Conservation (phyloP, 345 rosid genomes). For the Salix purpurea region DNA sequence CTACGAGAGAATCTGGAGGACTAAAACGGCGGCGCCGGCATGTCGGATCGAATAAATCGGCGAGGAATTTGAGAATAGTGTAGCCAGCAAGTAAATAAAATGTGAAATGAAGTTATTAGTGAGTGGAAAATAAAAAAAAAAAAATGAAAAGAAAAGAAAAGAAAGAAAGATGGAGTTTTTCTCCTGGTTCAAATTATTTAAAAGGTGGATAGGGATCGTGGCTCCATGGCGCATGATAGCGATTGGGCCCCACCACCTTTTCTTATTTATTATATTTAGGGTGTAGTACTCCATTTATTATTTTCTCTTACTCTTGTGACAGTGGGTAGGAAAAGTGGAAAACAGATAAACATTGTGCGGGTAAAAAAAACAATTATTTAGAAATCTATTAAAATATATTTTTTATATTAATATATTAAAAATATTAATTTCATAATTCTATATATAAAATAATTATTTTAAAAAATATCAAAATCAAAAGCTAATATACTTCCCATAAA, state of each 20-base stretch:
- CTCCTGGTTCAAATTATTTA: constrained; percentile 30
- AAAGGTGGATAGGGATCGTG: constrained; percentile 36
- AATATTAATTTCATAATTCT: neutral
- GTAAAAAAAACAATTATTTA: neutral
- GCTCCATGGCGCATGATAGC: constrained; percentile 40
- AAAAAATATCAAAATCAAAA: neutral
- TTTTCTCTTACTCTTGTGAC: neutral
- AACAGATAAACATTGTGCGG: neutral
- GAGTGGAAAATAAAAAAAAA: constrained; percentile 1
- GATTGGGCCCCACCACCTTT: constrained; percentile 11
- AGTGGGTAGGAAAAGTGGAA: neutral
- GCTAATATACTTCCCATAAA: neutral
- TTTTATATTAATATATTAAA: too few relatives aligned
- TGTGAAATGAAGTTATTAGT: neutral
- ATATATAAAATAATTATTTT: too few relatives aligned
- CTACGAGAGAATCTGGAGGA: constrained; percentile 18
- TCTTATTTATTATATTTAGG: neutral
- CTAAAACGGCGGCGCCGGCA: constrained; percentile 48
- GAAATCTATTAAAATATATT: neutral
- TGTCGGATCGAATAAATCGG: constrained; percentile 29
- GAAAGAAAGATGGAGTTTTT: neutral
- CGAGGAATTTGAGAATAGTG: constrained; percentile 28
- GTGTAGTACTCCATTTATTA: neutral
- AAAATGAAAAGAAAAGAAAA: neutral
- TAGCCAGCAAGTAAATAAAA: neutral